Evolutionary conservation across 331 rosid species (phyloP), one percentile per base, ranked within the genome.

Genomic region (Quercus phellos): DNA sequence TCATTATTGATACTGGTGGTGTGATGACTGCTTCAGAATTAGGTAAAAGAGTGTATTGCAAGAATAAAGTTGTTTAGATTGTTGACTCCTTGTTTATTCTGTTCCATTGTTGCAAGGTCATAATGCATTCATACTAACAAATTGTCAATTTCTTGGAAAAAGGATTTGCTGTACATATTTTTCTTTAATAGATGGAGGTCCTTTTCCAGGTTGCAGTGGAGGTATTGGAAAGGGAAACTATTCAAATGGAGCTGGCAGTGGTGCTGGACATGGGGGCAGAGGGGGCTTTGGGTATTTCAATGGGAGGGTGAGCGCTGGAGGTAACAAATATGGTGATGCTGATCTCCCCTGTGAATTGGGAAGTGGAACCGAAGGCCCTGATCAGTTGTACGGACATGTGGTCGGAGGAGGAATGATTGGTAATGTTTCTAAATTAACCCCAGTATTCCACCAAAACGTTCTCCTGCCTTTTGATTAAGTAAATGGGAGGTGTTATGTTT

Each of bases 191-290:
- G 66, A 81, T 35, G 26, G 69, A 58, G 53, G 26, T 68, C 73
- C 76, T 68, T 84, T 83, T 88, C 76, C 92, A 95, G 99, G 99
- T 82, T 95, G 99, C 88, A 87, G 88, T 77, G 90, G 83, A 76
- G 99, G 99, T 76, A 84, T 95, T 82, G 99, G 99, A 68, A 95
- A 90, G 82, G 99, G 98, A 64, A 95, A 90, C 87, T 94, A 88
- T 87, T 86, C 94, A 77, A 90, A 92, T 85, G 99, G 99, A 84
- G 94, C 99, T 87, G 98, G 98, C 55, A 96, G 99, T 77, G 99
- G 99, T 70, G 99, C 98, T 80, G 99, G 99, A 68, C 97, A 95
- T 86, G 99, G 99, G 74, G 99, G 99, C 84, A 86, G 88, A 88
- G 99, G 99, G 70, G 99, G 99, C 21, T 91, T 98, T 71, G 99